phyloP scores from a whole-genome alignment of 805 yeast species.

The Metahyphopichia silvanorum region DNA sequence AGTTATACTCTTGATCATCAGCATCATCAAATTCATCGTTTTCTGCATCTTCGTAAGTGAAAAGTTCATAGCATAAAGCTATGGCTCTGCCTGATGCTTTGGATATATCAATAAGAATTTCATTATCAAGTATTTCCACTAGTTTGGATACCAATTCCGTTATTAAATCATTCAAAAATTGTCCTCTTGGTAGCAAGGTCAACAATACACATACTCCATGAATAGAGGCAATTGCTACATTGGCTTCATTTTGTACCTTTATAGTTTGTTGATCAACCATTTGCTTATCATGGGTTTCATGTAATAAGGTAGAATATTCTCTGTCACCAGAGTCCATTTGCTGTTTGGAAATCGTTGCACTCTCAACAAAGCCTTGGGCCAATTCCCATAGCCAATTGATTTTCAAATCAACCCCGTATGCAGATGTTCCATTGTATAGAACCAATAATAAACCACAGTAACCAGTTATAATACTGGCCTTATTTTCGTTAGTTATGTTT shows the following conservation, averaged over 20 bases:
- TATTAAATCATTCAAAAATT: slow-evolving; percentile 38
- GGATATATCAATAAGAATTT: slow-evolving; percentile 41
- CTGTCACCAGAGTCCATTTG: slow-evolving; percentile 40
- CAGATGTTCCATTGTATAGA: slow-evolving; percentile 46
- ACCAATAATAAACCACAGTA: slow-evolving; percentile 38
- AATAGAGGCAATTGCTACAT: slow-evolving; percentile 39
- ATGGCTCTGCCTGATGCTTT: slow-evolving; percentile 55
- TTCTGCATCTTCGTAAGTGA: slow-evolving; percentile 39
- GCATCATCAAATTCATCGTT: slow-evolving; percentile 34
- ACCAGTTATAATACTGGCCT: slow-evolving; percentile 36
- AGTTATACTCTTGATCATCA: slow-evolving; percentile 40
- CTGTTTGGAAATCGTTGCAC: slow-evolving; percentile 25
- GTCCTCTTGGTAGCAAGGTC: slow-evolving; percentile 43
- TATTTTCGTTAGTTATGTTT: slow-evolving; percentile 34
- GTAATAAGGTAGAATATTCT: slow-evolving; percentile 38
- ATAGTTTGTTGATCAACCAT: slow-evolving; percentile 30
- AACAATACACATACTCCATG: slow-evolving; percentile 46
- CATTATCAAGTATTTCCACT: slow-evolving; percentile 41
- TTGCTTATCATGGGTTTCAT: slow-evolving; percentile 30
- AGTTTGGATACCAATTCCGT: slow-evolving; percentile 37
- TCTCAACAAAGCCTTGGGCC: slow-evolving; percentile 35
- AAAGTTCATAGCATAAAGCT: slow-evolving; percentile 55
- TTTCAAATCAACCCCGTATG: slow-evolving; percentile 47
- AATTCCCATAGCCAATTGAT: slow-evolving; percentile 42
- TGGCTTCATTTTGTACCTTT: slow-evolving; percentile 29